phyloP scores from a whole-genome alignment of 2,329 filamentous ascomycete species.

The Ophiostoma triangulosporum region DNA sequence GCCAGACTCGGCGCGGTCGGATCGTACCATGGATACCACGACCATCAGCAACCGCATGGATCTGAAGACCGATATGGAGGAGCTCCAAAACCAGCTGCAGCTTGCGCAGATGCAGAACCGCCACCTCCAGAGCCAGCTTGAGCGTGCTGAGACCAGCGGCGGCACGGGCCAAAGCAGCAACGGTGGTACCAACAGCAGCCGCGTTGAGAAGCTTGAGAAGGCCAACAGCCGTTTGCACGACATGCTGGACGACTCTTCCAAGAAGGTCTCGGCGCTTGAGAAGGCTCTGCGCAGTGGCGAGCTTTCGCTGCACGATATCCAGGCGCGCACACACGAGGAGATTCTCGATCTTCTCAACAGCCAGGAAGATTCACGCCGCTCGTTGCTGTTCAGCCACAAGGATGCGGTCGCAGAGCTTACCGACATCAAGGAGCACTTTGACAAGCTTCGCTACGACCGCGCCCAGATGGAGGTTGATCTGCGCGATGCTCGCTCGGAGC shows the following conservation, averaged over 20 bases:
- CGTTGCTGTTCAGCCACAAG: constrained; percentile 73
- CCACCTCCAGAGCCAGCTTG: constrained; percentile 78
- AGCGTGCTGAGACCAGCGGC: constrained; percentile 52
- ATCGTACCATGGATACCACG: constrained; percentile 70
- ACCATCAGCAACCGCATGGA: constrained; percentile 84
- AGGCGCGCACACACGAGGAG: constrained; percentile 88
- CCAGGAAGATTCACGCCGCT: constrained; percentile 77
- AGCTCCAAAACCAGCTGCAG: constrained; percentile 87
- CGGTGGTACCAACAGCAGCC: constrained; percentile 18
- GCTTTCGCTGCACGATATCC: constrained; percentile 77
- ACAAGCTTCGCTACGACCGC: constrained; percentile 72
- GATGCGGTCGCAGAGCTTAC: constrained; percentile 72
- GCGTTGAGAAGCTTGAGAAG: constrained; percentile 82
- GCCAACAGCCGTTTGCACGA: constrained; percentile 87
- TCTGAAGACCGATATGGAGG: constrained; percentile 76
- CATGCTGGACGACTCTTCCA: constrained; percentile 84
- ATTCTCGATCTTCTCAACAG: constrained; percentile 84
- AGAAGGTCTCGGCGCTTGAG: constrained; percentile 83
- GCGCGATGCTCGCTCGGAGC: constrained; percentile 68
- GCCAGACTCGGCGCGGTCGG: constrained; percentile 69
- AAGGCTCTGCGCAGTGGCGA: constrained; percentile 77
- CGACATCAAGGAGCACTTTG: constrained; percentile 75
- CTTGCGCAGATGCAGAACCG: constrained; percentile 91
- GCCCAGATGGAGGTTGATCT: constrained; percentile 73
- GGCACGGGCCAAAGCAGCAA: constrained; percentile 22